A percentile compares a stretch with the other conserved stretches of the same genome.
Evolutionary conservation across 75 land plant species (phyloP).

Genomic region (Adiantum capillusveneris): DNA sequence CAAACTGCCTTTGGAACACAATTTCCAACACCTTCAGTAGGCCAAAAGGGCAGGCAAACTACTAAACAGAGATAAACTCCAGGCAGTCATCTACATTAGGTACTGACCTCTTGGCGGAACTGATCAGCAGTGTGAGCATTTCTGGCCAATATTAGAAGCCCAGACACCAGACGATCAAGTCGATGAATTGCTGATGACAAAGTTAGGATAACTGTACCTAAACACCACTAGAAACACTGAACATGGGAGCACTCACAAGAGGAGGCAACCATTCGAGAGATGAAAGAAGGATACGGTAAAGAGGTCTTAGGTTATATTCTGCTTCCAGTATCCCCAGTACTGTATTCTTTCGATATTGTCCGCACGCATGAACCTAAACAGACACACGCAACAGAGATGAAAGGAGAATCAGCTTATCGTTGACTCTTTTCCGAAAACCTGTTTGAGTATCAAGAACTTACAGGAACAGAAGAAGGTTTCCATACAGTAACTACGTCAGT

Average conservation of each 20-base stretch:
- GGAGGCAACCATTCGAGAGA: background rate
- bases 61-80: too few species aligned
- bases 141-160: constrained; percentile 85
- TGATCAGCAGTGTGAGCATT: constrained; percentile 68
- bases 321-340: constrained; percentile 88
- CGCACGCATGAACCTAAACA: constrained; percentile 94
- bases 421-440: background rate
- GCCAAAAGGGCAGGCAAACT: too few species aligned
- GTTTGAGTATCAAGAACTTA: constrained; percentile 22
- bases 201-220: too few species aligned
- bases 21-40: too few species aligned
- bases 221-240: too few species aligned
- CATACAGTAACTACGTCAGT: constrained; percentile 76
- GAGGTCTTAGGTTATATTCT: constrained; percentile 65
- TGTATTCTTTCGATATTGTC: constrained; percentile 95
- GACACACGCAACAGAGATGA: too few species aligned
- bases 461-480: constrained; percentile 98
- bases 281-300: constrained; percentile 84
- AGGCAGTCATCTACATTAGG: too few species aligned
- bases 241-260: background rate
- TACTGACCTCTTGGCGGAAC: constrained; percentile 75
- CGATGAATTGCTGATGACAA: constrained; percentile 94
- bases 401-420: too few species aligned
- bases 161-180: constrained; percentile 91
- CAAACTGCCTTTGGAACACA: too few species aligned